phyloP scores from a whole-genome alignment of 257 asterid species.

The Solanum dulcamara region DNA sequence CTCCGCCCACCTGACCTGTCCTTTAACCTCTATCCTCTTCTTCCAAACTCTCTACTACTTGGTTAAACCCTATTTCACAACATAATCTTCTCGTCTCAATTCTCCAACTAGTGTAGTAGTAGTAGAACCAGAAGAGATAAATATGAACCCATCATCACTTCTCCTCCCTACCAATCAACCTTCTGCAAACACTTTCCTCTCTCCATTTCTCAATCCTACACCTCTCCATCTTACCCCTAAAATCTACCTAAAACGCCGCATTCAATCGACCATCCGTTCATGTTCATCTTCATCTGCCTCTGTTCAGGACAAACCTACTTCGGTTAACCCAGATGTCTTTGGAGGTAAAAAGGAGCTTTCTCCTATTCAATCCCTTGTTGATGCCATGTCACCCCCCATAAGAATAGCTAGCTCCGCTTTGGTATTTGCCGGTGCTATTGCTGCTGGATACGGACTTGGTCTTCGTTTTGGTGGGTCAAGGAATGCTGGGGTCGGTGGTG shows the following conservation, averaged over 20 bases:
- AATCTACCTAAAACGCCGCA: constrained; percentile 14
- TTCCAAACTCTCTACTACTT: neutral
- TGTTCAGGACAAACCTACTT: neutral
- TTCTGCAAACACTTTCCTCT: constrained; percentile 17
- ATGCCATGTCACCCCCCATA: constrained; percentile 61
- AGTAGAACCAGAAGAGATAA: neutral
- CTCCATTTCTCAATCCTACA: constrained; percentile 26
- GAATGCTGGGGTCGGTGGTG: constrained; percentile 71
- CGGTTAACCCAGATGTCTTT: constrained; percentile 35
- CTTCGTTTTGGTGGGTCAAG: constrained; percentile 62
- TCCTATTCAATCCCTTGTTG: constrained; percentile 60
- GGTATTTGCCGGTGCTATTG: constrained; percentile 57
- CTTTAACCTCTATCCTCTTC: neutral
- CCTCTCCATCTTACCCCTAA: constrained; percentile 22
- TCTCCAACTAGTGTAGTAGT: neutral
- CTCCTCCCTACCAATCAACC: constrained; percentile 36
- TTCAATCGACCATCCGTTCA: constrained; percentile 23
- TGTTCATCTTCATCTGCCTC: neutral
- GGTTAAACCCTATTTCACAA: constrained; percentile 4
- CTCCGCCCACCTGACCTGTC: no score
- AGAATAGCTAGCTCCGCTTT: constrained; percentile 69
- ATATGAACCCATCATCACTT: constrained; percentile 48
- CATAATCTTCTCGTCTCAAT: neutral
- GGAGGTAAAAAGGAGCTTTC: constrained; percentile 64
- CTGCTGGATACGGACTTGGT: constrained; percentile 88